Evolutionary conservation across 495 filamentous ascomycete species (phyloP), one percentile per base, ranked within the genome.

Genomic region (Platismatia glauca): DNA sequence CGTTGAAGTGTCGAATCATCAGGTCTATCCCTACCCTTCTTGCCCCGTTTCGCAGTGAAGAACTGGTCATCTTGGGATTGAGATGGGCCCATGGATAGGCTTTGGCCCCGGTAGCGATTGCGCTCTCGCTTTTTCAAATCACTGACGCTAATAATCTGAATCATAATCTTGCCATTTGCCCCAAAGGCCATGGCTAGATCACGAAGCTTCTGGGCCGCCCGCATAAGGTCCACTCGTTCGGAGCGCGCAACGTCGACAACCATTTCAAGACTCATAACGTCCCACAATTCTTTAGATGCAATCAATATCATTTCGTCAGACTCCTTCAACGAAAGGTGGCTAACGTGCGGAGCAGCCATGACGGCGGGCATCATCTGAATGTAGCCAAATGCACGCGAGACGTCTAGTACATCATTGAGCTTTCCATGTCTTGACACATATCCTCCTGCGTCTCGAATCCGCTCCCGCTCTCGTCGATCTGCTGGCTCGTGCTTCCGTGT

Each of bases 141-240:
- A 59, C 87, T 86, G 48, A 99, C 88, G 33, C 91, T 90, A 57
- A 99, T 83, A 72, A 97, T 88, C 91, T 96, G 96, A 1, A 99
- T 90, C 94, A 97, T 97, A 66, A 99, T 87, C 77, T 97, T 99
- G 66, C 86, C 86, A 9, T 82, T 89, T 37, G 92, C 87, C 24
- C 94, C 95, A 70, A 96, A 97, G 5, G 93, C 89, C 64, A 99
- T 95, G 31, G 94, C 95, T 43, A 99, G 77, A 77, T 99, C 94
- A 37, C 94, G 86, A 12, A 97, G 83, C 71, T 94, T 96, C 69
- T 97, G 91, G 29, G 95, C 86, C n/a, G 92, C 95, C 60, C 90
- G 83, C 94, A 99, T 97, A 16, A 96, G 78, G 71, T 99, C 93
- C 35, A 79, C 79, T 22, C 91, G 84, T 68, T 93, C 92, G 18